These are phyloP conservation scores for Hypoxylon crocopeplum DNA, from an alignment of 495 filamentous ascomycete genomes.

Conservation along the genomic window DNA sequence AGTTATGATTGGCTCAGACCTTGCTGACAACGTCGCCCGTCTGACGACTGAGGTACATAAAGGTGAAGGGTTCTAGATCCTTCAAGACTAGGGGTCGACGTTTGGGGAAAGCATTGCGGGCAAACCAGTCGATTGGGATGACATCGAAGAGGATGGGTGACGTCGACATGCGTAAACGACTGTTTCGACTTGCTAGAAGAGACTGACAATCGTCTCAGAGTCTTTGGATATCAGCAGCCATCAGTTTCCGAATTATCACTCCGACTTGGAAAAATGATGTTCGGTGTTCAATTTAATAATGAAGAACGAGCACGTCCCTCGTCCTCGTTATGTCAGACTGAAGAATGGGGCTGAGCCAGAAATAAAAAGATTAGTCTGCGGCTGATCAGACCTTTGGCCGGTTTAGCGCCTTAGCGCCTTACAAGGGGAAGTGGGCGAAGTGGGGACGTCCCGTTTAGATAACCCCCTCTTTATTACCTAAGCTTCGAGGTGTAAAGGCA, in stretches of 20 bases:
- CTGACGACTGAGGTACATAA: constrained; percentile 17
- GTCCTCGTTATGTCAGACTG: constrained; percentile 14
- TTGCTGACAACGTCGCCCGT: constrained; percentile 25
- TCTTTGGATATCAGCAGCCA: too few species aligned
- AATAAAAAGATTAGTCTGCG: constrained; percentile 26
- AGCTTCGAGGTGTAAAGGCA: too few species aligned
- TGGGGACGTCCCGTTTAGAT: too few species aligned
- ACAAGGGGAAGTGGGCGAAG: too few species aligned
- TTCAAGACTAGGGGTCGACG: constrained; percentile 25
- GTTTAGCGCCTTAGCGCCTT: too few species aligned
- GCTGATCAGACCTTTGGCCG: constrained; percentile 34
- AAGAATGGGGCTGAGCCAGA: constrained; percentile 27
- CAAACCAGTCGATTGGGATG: too few species aligned
- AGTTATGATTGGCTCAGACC: constrained; percentile 16
- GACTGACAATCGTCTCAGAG: too few species aligned
- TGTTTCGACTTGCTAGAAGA: too few species aligned
- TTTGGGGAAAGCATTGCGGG: background rate
- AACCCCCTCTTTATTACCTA: too few species aligned
- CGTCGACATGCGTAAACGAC: too few species aligned
- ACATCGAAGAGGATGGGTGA: background rate
- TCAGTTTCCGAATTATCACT: too few species aligned
- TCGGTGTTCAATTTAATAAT: constrained; percentile 14
- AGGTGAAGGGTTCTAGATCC: constrained; percentile 37
- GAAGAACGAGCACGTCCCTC: background rate
- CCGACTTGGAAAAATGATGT: background rate